Percentiles rank a stretch among this genome's conserved stretches.
Evolutionary conservation across 2,329 filamentous ascomycete species (phyloP).

Genomic region (Tricladium varicosporioides): DNA sequence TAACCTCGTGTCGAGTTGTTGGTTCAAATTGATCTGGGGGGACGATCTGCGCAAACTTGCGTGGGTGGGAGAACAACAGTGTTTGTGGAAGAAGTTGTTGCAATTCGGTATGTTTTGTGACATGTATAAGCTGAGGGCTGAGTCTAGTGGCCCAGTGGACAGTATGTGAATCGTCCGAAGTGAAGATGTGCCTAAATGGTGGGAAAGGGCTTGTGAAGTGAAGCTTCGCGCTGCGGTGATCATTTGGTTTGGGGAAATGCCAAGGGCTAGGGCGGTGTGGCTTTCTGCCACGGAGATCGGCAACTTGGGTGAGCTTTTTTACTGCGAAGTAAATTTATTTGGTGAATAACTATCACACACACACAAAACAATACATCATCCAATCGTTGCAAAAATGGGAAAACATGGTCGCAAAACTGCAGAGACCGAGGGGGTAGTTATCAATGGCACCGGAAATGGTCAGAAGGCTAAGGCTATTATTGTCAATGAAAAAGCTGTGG

Average conservation of each 20-base stretch:
- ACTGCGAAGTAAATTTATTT: too few relatives aligned
- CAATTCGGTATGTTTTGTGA: slow-evolving; percentile 3
- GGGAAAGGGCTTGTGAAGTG: neutral
- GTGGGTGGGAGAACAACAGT: slow-evolving; percentile 1
- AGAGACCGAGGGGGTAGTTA: slow-evolving; percentile 20
- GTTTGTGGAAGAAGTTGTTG: neutral
- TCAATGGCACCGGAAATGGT: slow-evolving; percentile 18
- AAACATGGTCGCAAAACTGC: slow-evolving; percentile 31
- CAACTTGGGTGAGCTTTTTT: neutral
- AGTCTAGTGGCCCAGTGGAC: neutral
- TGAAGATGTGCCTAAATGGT: neutral
- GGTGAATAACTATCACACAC: neutral
- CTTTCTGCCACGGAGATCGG: neutral
- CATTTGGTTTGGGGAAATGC: neutral
- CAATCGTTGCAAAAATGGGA: slow-evolving; percentile 27
- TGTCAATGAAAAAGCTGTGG: slow-evolving; percentile 50
- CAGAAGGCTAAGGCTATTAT: slow-evolving; percentile 33
- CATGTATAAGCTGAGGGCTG: slow-evolving; percentile 11
- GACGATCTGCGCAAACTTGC: slow-evolving; percentile 10
- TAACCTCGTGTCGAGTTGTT: slow-evolving; percentile 25
- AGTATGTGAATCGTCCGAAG: neutral
- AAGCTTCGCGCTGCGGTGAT: neutral
- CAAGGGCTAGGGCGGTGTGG: neutral
- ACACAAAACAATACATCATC: slow-evolving; percentile 3
- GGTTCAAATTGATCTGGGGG: slow-evolving; percentile 7